phyloP scores from a whole-genome alignment of 768 basidiomycete genomes.

The Artomyces pyxidatus region DNA sequence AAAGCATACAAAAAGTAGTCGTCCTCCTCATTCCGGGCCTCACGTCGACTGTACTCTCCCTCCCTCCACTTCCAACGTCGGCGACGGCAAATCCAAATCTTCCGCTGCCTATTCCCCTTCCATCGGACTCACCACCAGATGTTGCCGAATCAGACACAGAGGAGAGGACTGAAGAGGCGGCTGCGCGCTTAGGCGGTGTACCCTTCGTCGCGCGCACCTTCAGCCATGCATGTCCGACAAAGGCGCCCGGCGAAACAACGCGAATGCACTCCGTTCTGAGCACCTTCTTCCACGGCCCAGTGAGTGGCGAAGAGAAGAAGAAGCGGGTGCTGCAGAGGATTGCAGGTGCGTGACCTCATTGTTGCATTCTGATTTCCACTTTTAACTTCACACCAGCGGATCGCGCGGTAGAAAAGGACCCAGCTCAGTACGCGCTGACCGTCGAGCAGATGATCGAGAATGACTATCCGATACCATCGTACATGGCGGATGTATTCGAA shows the following conservation, averaged over 20 bases:
- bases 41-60: conserved; percentile 59
- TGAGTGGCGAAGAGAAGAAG: conserved; percentile 76
- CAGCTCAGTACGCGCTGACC: conserved; percentile 65
- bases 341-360: conserved; percentile 24
- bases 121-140: conserved; percentile 23
- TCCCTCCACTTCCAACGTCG: conserved; percentile 65
- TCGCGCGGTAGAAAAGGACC: conserved; percentile 51
- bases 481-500: conserved; percentile 65
- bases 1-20: conserved; percentile 70
- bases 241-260: conserved; percentile 82
- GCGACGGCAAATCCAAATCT: conserved; percentile 51
- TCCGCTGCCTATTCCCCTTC: conserved; percentile 40
- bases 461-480: conserved; percentile 85
- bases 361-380: neutral
- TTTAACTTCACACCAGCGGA: conserved; percentile 35
- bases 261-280: conserved; percentile 82
- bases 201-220: conserved; percentile 75
- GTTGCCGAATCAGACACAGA: conserved; percentile 1
- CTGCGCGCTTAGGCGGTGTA: conserved; percentile 25
- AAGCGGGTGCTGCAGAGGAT: conserved; percentile 41
- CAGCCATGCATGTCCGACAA: conserved; percentile 88
- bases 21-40: conserved; percentile 82
- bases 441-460: conserved; percentile 90
- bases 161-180: conserved; percentile 14
- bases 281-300: conserved; percentile 72